These are phyloP conservation scores for Pseudonitzschia multistriata DNA, from an alignment of 108 stramenopile species.

Conservation along the genomic window DNA sequence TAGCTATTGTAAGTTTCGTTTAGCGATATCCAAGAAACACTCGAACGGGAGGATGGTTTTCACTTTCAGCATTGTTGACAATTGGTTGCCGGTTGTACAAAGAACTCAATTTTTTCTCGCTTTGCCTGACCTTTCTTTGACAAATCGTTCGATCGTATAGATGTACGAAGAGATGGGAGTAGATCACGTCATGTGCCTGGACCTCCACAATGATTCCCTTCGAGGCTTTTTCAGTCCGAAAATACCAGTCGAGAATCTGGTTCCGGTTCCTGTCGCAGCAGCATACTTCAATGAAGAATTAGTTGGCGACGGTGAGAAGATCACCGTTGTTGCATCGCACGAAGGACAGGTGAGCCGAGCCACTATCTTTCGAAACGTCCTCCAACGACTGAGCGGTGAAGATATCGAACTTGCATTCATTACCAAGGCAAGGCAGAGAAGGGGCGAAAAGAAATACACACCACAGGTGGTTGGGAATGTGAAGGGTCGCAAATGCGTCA, in stretches of 20 bases:
- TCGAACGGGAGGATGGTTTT: neutral
- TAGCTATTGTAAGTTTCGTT: slow-evolving; percentile 40
- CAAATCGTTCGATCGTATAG: neutral
- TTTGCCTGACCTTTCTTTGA: too few species aligned
- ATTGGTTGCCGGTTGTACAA: neutral
- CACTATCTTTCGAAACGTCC: slow-evolving; percentile 70
- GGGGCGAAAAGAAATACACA: slow-evolving; percentile 42
- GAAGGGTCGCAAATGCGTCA: slow-evolving; percentile 72
- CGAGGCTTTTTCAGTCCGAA: slow-evolving; percentile 73
- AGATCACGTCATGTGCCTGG: slow-evolving; percentile 82
- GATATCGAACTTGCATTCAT: slow-evolving; percentile 80
- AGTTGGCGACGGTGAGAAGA: slow-evolving; percentile 32
- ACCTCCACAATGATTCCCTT: slow-evolving; percentile 74
- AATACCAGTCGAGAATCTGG: slow-evolving; percentile 79
- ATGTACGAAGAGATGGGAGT: slow-evolving; percentile 87
- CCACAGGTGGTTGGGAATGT: slow-evolving; percentile 76
- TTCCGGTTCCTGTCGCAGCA: slow-evolving; percentile 86
- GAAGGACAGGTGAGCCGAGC: slow-evolving; percentile 86
- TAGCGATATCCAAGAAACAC: neutral
- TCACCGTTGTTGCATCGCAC: slow-evolving; percentile 82
- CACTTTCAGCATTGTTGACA: neutral
- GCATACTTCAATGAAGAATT: slow-evolving; percentile 90
- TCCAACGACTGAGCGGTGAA: slow-evolving; percentile 68
- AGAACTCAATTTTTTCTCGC: neutral
- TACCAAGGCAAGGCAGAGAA: slow-evolving; percentile 49